Evolutionary conservation across 805 yeast species (phyloP), one percentile per base, ranked within the genome.

Genomic region (Starmerella sirachaensis): DNA sequence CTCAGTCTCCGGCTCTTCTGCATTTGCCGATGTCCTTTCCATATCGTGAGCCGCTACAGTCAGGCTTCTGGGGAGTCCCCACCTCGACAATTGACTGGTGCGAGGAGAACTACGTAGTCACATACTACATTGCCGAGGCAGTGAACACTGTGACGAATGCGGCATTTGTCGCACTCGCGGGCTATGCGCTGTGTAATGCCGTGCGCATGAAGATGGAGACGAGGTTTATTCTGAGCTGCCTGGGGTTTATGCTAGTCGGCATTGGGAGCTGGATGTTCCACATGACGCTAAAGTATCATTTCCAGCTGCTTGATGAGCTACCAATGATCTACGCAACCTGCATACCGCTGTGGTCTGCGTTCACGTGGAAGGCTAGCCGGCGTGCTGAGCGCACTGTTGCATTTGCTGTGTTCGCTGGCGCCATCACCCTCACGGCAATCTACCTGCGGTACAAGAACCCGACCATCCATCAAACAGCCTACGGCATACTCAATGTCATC

Each of bases 41-140:
- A 8, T 48, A 48, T 27, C 37, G 42, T 10, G 45, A 31, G 3
- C 45, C 45, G 1, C 38, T 33, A 8, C 33, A 20, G 9, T 20
- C 36, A 11, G 62, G 62, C 21, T 57, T 40, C 41, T 58, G 62
- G 62, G 62, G 62, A 11, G 43, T 39, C 8, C 56, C 51, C 31
- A 85, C 97, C 0, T 72, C 94, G 26, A 86, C 97, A n/a, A 91
- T 91, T 26, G 98, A 88, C 55, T 88, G 97, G 97, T 88, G 98
- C 61, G 98, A 88, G 54, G 97, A 91, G 59, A 88, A 88, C 62
- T 88, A 88, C 56, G 88, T 85, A 9, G 81, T 86, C 1, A 70
- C 88, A 10, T 70, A 70, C 10, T 91, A 81, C 53, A 68, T 91
- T 37, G 96, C 97, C 4, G 98, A 91, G 57, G 79, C 83, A 40